These are phyloP conservation scores for Pseudohalonectria lignicola DNA, from an alignment of 2,329 filamentous ascomycete species.

Conservation along the genomic window DNA sequence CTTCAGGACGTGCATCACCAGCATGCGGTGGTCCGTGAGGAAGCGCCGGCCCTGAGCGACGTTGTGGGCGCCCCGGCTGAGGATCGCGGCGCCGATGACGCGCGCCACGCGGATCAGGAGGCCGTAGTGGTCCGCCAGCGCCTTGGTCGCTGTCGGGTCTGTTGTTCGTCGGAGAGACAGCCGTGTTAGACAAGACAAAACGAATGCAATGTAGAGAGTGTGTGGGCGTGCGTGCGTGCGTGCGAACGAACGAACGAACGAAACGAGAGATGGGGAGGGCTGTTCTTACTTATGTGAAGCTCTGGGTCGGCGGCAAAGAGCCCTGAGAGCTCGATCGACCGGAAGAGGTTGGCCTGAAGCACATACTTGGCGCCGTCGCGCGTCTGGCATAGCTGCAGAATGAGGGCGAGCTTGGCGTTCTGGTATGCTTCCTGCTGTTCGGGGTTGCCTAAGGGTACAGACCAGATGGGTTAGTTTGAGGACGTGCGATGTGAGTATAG, in stretches of 20 bases:
- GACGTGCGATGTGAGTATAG: no score
- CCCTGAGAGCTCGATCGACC: conserved; percentile 67
- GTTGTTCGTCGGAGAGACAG: no score
- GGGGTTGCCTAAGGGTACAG: conserved; percentile 16
- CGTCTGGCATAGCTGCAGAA: conserved; percentile 76
- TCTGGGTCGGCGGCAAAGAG: conserved; percentile 88
- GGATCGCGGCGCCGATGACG: conserved; percentile 70
- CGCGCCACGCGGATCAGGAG: conserved; percentile 72
- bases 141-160: conserved; percentile 57
- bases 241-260: no score
- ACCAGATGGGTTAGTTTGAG: no score
- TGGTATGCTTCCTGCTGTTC: conserved; percentile 37
- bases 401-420: conserved; percentile 67
- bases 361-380: conserved; percentile 75
- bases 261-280: no score
- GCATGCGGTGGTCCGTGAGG: conserved; percentile 68
- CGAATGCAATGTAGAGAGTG: background rate
- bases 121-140: conserved; percentile 72
- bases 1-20: conserved; percentile 86
- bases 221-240: no score
- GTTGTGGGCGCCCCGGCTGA: conserved; percentile 75
- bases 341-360: conserved; percentile 82
- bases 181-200: no score
- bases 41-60: conserved; percentile 71
- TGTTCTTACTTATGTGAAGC: conserved; percentile 63